A percentile compares a stretch with the other conserved stretches of the same genome.
Evolutionary conservation across 1,139 yeast genomes (phyloP).

Genomic region (Torulaspora globosa): DNA sequence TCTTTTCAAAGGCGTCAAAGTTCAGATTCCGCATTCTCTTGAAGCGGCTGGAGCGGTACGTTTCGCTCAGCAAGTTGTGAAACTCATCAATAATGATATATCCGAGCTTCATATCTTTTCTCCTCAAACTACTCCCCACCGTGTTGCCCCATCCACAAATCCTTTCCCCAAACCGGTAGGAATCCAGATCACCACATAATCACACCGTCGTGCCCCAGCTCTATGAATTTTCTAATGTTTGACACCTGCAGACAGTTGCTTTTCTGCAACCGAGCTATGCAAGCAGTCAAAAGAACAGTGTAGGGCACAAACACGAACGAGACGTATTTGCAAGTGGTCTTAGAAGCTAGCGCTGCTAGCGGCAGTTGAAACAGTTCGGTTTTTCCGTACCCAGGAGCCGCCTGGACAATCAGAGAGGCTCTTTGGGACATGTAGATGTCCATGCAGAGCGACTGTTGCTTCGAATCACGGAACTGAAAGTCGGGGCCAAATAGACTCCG

Average conservation of each 20-base stretch:
- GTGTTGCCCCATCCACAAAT: too few species aligned
- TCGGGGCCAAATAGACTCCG: neutral
- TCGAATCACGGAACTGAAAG: neutral
- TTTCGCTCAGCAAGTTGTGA: slow-evolving; percentile 22
- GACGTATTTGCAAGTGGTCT: neutral
- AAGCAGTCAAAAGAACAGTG: neutral
- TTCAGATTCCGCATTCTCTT: neutral
- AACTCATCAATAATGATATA: slow-evolving; percentile 1
- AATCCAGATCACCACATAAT: too few species aligned
- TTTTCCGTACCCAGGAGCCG: neutral
- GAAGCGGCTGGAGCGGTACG: neutral
- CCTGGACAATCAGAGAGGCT: neutral
- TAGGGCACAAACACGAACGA: neutral
- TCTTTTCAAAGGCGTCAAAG: neutral
- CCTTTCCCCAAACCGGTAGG: too few species aligned
- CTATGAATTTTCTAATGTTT: neutral
- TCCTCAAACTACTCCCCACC: too few species aligned
- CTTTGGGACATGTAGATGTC: neutral
- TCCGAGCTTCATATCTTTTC: neutral
- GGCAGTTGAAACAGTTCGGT: neutral
- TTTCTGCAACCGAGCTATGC: neutral
- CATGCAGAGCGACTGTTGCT: neutral
- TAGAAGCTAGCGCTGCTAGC: neutral
- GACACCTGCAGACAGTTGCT: neutral
- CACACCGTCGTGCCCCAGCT: neutral